Base-by-base conservation (phyloP, 768 basidiomycete genomes). In the Russula olivacea region DNA sequence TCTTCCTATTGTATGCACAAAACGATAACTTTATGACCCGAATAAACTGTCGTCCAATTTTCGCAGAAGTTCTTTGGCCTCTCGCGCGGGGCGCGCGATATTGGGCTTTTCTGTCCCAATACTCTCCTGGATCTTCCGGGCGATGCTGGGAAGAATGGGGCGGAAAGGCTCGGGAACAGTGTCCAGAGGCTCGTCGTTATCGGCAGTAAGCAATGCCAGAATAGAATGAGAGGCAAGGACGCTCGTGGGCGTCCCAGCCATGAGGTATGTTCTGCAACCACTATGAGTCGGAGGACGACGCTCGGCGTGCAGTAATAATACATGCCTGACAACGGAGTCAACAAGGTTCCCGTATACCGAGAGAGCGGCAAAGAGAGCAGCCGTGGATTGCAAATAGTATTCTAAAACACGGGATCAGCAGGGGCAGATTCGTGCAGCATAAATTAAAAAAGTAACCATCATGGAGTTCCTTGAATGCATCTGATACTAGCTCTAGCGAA, bases 71-170 rank as follows among this genome's bases (percentile, higher is more conserved):
- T 96, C 93, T 64, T 86, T 80, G 2, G 93, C 87, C 70, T 95
- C 92, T 49, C 93, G 78, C 8, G 91, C 88, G 0, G 91, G 92
- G 51, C 92, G 78, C 11, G 89, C 80, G 48, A 95, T 83, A 21
- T 81, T 78, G 2, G 89, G 84, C 40, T 82, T 82, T 48, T 93
- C 91, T 64, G 80, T 85, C 3, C 79, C 83, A 1, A 82, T 80
- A 68, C 86, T 83, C 65, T 88, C 86, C 56, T 84, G 76, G 3
- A 89, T 79, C 72, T 93, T 93, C 72, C 87, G 83, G 0, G 88
- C 83, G 3, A 94, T 83, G 47, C 75, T 80, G 7, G 80, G 80
- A 36, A 88, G 74, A 6, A 88, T 68, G 3, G 80, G 79, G 3
- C 87, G 81, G 80, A 93, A 87, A 30, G 91, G 71, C 60, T 82